phyloP scores from a whole-genome alignment of 2,329 filamentous ascomycete species.

The Coniochaeta hoffmannii region DNA sequence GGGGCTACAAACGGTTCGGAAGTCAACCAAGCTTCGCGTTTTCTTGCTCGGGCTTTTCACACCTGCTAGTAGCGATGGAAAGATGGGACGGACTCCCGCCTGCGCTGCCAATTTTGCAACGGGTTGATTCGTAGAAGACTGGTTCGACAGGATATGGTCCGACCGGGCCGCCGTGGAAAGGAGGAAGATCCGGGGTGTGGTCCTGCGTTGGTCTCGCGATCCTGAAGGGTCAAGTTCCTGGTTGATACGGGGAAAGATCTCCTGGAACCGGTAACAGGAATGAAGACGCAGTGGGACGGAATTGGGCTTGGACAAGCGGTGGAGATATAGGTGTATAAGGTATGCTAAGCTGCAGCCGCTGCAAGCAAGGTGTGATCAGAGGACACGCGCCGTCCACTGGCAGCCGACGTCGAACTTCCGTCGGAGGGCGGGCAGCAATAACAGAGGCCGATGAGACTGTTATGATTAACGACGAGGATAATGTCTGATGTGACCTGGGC shows the following conservation, averaged over 20 bases:
- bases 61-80: background rate
- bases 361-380: slow-evolving; percentile 7
- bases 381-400: slow-evolving; percentile 6
- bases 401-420: slow-evolving; percentile 1
- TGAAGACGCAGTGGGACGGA: slow-evolving; percentile 12
- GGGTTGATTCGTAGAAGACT: background rate
- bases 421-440: slow-evolving; percentile 10
- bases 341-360: slow-evolving; percentile 13
- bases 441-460: slow-evolving; percentile 7
- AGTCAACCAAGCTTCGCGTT: background rate
- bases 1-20: background rate
- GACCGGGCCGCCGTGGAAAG: slow-evolving; percentile 8
- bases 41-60: background rate
- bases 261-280: slow-evolving; percentile 16
- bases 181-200: background rate
- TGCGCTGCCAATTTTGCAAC: background rate
- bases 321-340: slow-evolving; percentile 14
- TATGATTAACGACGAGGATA: slow-evolving; percentile 17
- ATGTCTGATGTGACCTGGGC: slow-evolving; percentile 11
- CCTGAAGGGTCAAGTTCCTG: background rate
- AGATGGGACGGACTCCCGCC: background rate
- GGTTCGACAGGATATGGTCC: slow-evolving; percentile 11
- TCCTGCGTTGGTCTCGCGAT: background rate
- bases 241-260: slow-evolving; percentile 13
- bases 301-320: slow-evolving; percentile 10